These are phyloP conservation scores for Pulveroboletus sp. DNA, from an alignment of 768 basidiomycete species.

Conservation along the genomic window DNA sequence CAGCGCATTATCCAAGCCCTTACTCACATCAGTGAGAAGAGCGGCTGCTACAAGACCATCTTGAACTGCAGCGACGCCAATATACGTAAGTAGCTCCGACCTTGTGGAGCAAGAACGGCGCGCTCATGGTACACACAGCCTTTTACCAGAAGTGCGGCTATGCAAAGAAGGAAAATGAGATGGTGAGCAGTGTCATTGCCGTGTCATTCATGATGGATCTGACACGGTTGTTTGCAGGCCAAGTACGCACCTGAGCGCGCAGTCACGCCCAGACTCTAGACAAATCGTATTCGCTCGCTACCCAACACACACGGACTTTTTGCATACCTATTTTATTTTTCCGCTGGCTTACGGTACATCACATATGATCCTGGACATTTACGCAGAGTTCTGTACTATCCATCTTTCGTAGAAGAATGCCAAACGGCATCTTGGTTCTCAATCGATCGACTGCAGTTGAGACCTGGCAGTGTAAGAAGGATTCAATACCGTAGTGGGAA, in stretches of 20 bases:
- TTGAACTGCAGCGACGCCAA: conserved; percentile 91
- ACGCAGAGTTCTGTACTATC: conserved; percentile 16
- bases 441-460: not conserved
- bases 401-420: not conserved
- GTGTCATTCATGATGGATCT: conserved; percentile 3
- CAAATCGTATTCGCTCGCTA: not conserved
- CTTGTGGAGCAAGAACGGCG: conserved; percentile 4
- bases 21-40: conserved; percentile 75
- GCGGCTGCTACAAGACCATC: conserved; percentile 95
- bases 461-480: conserved; percentile 10
- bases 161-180: conserved; percentile 88
- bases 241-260: conserved; percentile 52
- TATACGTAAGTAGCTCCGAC: conserved; percentile 63
- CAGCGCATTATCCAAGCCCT: conserved; percentile 83
- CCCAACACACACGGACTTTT: conserved; percentile 8
- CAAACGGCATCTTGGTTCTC: not conserved
- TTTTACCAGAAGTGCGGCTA: conserved; percentile 98
- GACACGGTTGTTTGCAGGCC: conserved; percentile 36
- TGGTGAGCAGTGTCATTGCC: conserved; percentile 53
- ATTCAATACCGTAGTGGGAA: conserved; percentile 18
- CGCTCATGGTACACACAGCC: conserved; percentile 44
- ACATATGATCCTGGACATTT: conserved; percentile 10
- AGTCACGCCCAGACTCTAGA: conserved; percentile 20
- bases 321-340: conserved; percentile 3
- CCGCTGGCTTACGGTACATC: conserved; percentile 3